Percentiles rank a stretch among this genome's conserved stretches.
Evolutionary conservation across 176 grass and related monocot species (phyloP).

Genomic region (Hordeum vulgare): MorexV3_pseudomolecules_assembly NC_058521.1:119940608-119941107

Average conservation of each 20-base stretch:
- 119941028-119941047: not conserved
- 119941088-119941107: not conserved
- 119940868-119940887: not conserved
- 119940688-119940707: not conserved
- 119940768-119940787: not conserved
- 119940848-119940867: not conserved
- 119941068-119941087: not conserved
- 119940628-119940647: not conserved
- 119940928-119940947: not conserved
- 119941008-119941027: not conserved
- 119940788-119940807: not conserved
- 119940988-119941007: not conserved
- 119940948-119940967: not conserved
- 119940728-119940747: not conserved
- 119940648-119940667: not conserved
- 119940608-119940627: not conserved
- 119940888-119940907: not conserved
- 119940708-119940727: not conserved
- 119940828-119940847: not conserved
- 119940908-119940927: not conserved
- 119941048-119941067: not conserved
- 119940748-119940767: not conserved
- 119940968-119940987: not conserved
- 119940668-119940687: not conserved
- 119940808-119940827: not conserved